Conservation (phyloP, 768 basidiomycete genomes). For the Leucosporidium scottii region DNA sequence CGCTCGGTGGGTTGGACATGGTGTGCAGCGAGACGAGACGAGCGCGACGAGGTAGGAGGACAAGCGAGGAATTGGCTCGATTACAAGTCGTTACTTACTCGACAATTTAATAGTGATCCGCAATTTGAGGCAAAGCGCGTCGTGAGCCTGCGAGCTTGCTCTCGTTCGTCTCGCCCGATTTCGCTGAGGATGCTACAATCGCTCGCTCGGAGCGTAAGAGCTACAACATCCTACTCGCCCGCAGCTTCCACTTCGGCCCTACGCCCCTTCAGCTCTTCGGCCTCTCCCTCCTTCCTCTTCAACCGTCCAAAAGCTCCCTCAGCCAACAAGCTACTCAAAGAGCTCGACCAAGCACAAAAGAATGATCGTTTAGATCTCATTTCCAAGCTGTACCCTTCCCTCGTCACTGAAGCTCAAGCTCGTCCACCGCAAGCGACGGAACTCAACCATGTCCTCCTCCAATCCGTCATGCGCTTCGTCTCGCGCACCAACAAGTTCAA, state of each 20-base stretch:
- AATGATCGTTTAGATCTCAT: constrained; percentile 19
- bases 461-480: constrained; percentile 14
- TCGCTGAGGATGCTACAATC: too few relatives aligned
- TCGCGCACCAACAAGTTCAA: neutral
- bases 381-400: constrained; percentile 21
- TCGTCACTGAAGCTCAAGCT: constrained; percentile 3
- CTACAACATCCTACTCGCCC: too few relatives aligned
- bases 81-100: too few relatives aligned
- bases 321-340: constrained; percentile 6
- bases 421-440: neutral
- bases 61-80: too few relatives aligned
- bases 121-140: too few relatives aligned
- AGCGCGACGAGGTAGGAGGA: neutral
- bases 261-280: neutral
- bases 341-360: neutral
- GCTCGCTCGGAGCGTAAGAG: too few relatives aligned
- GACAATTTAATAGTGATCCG: too few relatives aligned
- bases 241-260: too few relatives aligned
- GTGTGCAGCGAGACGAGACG: neutral
- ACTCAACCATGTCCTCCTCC: neutral
- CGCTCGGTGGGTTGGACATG: neutral
- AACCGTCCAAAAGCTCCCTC: constrained; percentile 7
- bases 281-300: constrained; percentile 15
- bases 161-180: too few relatives aligned
- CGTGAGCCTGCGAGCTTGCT: too few relatives aligned